These are phyloP conservation scores for Inga leiocalycina DNA, from an alignment of 306 rosid species.

Conservation along the genomic window DNA sequence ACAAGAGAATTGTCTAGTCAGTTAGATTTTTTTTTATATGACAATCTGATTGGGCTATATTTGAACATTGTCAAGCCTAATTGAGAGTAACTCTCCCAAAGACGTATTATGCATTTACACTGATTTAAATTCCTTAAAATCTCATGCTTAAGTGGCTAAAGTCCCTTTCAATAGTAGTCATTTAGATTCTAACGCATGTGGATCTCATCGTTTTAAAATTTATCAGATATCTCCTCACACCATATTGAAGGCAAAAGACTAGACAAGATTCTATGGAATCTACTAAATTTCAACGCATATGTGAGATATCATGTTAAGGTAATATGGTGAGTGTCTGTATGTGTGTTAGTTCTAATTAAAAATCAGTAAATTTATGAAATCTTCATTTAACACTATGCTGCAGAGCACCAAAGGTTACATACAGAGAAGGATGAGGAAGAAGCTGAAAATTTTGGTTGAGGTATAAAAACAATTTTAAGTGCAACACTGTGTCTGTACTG, in stretches of 20 bases:
- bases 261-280: conserved; percentile 84
- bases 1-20: conserved; percentile 3
- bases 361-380: conserved; percentile 19
- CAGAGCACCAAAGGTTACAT: conserved; percentile 84
- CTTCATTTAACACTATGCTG: conserved; percentile 21
- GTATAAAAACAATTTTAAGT: conserved; percentile 26
- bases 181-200: conserved; percentile 18
- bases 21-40: too few relatives aligned
- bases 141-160: not conserved
- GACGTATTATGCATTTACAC: too few relatives aligned
- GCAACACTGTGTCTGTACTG: not conserved
- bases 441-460: conserved; percentile 68
- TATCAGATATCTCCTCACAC: conserved; percentile 62
- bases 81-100: too few relatives aligned
- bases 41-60: too few relatives aligned
- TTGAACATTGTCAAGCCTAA: too few relatives aligned
- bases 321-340: conserved; percentile 8
- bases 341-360: not conserved
- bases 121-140: too few relatives aligned
- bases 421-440: conserved; percentile 85
- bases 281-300: conserved; percentile 71
- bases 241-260: conserved; percentile 72
- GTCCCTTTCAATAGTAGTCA: too few relatives aligned
- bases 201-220: conserved; percentile 19
- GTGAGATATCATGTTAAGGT: conserved; percentile 83